Evolutionary conservation across 257 asterid species (phyloP).

Genomic region (Penstemon barbatus): DNA sequence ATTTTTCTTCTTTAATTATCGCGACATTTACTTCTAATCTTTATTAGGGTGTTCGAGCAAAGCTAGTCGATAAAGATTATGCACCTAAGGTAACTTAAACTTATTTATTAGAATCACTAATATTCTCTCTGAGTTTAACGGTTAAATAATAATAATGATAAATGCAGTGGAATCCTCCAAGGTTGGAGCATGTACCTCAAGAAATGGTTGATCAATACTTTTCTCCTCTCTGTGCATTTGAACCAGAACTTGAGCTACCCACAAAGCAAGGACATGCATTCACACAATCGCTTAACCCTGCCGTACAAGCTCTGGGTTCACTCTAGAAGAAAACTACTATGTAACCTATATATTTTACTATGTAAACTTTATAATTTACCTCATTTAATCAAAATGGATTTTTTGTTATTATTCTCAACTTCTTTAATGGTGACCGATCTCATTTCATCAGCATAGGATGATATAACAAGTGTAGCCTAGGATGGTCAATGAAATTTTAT

Average conservation of each 20-base stretch:
- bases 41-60: constrained; percentile 84
- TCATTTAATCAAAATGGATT: too few species aligned
- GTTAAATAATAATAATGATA: not conserved
- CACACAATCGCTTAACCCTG: constrained; percentile 23
- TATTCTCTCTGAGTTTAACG: too few species aligned
- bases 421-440: too few species aligned
- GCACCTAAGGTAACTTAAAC: constrained; percentile 67
- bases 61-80: constrained; percentile 71
- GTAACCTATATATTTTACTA: too few species aligned
- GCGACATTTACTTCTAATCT: constrained; percentile 5
- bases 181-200: constrained; percentile 66
- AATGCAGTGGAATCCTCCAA: constrained; percentile 97
- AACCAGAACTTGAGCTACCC: constrained; percentile 87
- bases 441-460: too few species aligned
- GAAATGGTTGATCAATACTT: constrained; percentile 93
- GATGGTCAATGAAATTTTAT: too few species aligned
- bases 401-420: too few species aligned
- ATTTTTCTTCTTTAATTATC: constrained; percentile 13
- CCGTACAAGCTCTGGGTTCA: too few species aligned
- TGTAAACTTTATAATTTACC: too few species aligned
- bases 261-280: constrained; percentile 82
- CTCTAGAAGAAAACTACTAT: too few species aligned
- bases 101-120: not conserved
- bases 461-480: too few species aligned
- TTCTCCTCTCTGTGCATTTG: constrained; percentile 56